phyloP scores from a whole-genome alignment of 2,329 filamentous ascomycete genomes.

The Cyanodermella asteris region DNA sequence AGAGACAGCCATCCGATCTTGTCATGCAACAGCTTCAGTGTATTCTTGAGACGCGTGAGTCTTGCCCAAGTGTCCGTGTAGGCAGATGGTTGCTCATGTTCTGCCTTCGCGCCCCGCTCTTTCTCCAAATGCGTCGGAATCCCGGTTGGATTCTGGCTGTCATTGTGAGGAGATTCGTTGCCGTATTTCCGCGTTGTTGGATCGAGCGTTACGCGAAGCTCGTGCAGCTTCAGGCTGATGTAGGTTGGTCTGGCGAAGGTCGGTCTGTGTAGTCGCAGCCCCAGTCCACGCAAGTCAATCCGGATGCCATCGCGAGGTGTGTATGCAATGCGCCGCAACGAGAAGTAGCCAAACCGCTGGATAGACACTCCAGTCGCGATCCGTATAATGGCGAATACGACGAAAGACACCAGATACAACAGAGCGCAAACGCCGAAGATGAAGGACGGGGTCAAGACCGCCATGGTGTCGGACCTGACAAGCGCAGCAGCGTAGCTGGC shows the following conservation, averaged over 20 bases:
- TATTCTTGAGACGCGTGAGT: constrained; percentile 59
- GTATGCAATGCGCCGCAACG: constrained; percentile 74
- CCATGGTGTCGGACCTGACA: too few relatives aligned
- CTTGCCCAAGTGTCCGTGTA: constrained; percentile 73
- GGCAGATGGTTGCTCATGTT: constrained; percentile 35
- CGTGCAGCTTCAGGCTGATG: constrained; percentile 73
- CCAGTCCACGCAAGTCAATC: constrained; percentile 73
- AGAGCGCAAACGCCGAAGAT: constrained; percentile 68
- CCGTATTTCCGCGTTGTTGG: too few relatives aligned
- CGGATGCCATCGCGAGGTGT: constrained; percentile 72
- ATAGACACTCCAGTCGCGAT: constrained; percentile 89
- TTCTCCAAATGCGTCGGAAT: constrained; percentile 8
- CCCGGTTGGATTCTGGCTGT: constrained; percentile 3
- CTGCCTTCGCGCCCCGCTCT: constrained; percentile 11
- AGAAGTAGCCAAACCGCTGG: constrained; percentile 82
- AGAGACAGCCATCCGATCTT: constrained; percentile 75
- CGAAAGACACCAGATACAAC: constrained; percentile 74
- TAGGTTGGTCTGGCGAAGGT: constrained; percentile 96
- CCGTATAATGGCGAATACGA: constrained; percentile 78
- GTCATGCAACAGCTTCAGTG: constrained; percentile 64
- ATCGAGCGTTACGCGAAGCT: constrained; percentile 68
- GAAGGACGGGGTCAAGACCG: constrained; percentile 45
- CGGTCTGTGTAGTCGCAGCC: constrained; percentile 71
- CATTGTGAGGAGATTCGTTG: too few relatives aligned
- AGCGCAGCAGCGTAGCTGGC: too few relatives aligned